Evolutionary conservation across 2,329 filamentous ascomycete species (phyloP), one percentile per base, ranked within the genome.

Genomic region (Pezicula neosporulosa): DNA sequence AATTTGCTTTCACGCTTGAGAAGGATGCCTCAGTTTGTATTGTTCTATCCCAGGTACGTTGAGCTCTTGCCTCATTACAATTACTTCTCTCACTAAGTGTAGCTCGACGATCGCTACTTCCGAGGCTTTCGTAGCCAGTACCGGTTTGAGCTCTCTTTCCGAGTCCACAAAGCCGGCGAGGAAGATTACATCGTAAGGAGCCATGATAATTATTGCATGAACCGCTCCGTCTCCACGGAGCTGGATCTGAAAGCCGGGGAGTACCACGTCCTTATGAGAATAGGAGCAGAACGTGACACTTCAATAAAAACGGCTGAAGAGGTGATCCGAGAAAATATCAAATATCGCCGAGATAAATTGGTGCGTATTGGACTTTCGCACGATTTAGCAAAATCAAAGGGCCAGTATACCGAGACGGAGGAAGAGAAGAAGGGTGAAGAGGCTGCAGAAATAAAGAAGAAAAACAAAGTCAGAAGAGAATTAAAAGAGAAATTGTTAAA

Each of bases 71-170:
- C 7, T 24, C 6, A 24, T 24, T 24, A 24, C 24, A 4, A 24
- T 24, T 24, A 24, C 24, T 24, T 24, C 6, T 24, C 24, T 24
- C 24, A 24, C 7, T 6, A 24, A 24, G 6, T 18, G 9, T n/a
- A 44, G 65, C 76, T 85, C 21, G 81, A 85, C 58, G 68, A 72
- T 21, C 72, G 81, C 16, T 85, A 84, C 61, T 85, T 82, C 61
- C 75, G 75, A 54, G 82, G 81, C 4, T 72, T 85, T 0, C 68
- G 76, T 13, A 82, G 82, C 4, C 77, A 82, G 61, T 85, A 85
- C 54, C 37, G 36, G 6, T 75, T 73, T 50, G 55, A 63, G 15
- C 56, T 81, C 72, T 66, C 60, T 21, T 68, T 68, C 49, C 68
- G 77, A 5, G 62, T 81, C 2, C 77, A 81, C 51, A 66, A 72